Conservation (phyloP, 257 asterid species). For the Solanum neorickii region DNA sequence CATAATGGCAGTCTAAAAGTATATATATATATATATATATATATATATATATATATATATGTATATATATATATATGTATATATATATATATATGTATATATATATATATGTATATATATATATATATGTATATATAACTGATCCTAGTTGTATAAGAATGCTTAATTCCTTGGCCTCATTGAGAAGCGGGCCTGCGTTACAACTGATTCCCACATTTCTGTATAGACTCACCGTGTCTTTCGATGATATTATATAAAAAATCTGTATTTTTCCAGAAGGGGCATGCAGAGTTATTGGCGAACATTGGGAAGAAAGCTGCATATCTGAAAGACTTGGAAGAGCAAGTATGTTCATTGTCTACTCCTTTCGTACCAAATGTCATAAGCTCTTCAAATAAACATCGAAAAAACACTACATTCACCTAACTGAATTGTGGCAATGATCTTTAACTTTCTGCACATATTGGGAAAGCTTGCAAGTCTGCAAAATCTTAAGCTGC, state of each 20-base stretch:
- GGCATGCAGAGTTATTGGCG: not conserved
- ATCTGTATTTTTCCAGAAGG: not conserved
- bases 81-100: not conserved
- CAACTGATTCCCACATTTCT: not conserved
- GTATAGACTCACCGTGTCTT: not conserved
- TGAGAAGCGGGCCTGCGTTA: not conserved
- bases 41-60: not conserved
- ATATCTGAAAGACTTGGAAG: conserved; percentile 14
- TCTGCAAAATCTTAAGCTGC: conserved; percentile 3
- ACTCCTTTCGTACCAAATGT: not conserved
- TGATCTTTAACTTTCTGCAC: not conserved
- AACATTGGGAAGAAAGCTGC: conserved; percentile 1
- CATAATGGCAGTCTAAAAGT: not conserved
- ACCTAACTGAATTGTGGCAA: not conserved
- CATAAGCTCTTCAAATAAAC: not conserved
- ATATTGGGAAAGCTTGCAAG: conserved; percentile 3
- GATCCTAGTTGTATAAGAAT: not conserved
- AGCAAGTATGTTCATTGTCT: conserved; percentile 7
- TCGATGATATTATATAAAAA: not conserved
- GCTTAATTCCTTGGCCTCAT: not conserved
- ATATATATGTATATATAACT: not conserved
- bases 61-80: not conserved
- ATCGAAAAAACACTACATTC: not conserved
- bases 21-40: not conserved
- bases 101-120: not conserved